These are phyloP conservation scores for Cystofilobasidium macerans DNA, from an alignment of 768 basidiomycete species.

Conservation along the genomic window DNA sequence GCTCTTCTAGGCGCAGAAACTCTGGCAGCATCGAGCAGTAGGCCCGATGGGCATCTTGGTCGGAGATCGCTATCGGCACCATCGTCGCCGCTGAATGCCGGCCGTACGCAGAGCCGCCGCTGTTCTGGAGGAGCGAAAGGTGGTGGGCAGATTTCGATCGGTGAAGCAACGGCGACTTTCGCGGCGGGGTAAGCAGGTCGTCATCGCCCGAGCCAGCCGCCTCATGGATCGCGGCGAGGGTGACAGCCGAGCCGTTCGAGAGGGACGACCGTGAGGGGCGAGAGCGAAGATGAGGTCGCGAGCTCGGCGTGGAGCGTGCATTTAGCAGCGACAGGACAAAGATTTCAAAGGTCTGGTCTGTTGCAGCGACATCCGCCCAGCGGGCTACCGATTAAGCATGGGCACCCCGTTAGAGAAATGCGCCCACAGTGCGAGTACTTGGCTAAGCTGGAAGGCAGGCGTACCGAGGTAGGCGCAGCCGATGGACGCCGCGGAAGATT, in stretches of 20 bases:
- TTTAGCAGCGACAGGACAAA: background rate
- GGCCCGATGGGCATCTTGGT: constrained; percentile 70
- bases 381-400: constrained; percentile 6
- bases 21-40: constrained; percentile 79
- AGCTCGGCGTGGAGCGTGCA: background rate
- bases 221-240: constrained; percentile 32
- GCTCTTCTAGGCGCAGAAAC: constrained; percentile 65
- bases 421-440: too few relatives aligned
- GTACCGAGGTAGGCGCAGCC: constrained; percentile 10
- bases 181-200: constrained; percentile 14
- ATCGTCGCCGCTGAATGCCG: constrained; percentile 65
- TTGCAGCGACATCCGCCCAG: background rate
- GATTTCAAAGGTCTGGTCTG: background rate
- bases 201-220: background rate
- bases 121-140: constrained; percentile 52
- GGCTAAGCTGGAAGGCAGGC: background rate
- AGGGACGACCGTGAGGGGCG: background rate
- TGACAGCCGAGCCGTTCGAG: background rate
- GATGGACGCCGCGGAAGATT: background rate
- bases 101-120: too few relatives aligned
- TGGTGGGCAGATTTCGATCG: constrained; percentile 40
- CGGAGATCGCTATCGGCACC: constrained; percentile 71
- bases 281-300: background rate
- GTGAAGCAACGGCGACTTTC: constrained; percentile 31
- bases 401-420: too few relatives aligned